These are phyloP conservation scores for Viridothelium virens DNA, from an alignment of 495 filamentous ascomycete genomes.

Conservation along the genomic window DNA sequence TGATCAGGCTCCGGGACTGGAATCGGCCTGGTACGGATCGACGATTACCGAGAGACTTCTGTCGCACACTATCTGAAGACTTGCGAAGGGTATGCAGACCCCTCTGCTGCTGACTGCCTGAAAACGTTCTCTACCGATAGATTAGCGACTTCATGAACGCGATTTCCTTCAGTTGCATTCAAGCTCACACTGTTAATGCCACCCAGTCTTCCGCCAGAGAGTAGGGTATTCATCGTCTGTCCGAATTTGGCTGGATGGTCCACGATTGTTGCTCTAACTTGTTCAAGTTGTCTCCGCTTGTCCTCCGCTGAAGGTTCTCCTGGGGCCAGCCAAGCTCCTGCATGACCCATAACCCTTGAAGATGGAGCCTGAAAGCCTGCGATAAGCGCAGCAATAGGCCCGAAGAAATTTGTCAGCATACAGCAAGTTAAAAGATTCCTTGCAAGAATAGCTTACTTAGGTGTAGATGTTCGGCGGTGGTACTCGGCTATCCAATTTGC, in stretches of 20 bases:
- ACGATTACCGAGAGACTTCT: background rate
- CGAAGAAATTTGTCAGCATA: slow-evolving; percentile 26
- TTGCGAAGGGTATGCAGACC: slow-evolving; percentile 29
- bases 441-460: slow-evolving; percentile 51
- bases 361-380: slow-evolving; percentile 59
- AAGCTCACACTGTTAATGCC: background rate
- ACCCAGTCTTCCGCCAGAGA: slow-evolving; percentile 30
- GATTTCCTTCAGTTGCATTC: background rate
- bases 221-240: slow-evolving; percentile 54
- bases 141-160: background rate
- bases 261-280: slow-evolving; percentile 66
- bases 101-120: slow-evolving; percentile 18
- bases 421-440: slow-evolving; percentile 13
- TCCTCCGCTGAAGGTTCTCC: slow-evolving; percentile 57
- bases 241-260: slow-evolving; percentile 79
- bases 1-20: background rate
- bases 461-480: slow-evolving; percentile 46
- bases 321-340: slow-evolving; percentile 65
- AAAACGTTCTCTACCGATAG: background rate
- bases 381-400: slow-evolving; percentile 72
- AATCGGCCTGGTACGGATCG: background rate
- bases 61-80: background rate
- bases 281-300: slow-evolving; percentile 62
- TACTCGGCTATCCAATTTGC: slow-evolving; percentile 74
- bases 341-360: slow-evolving; percentile 80